phyloP scores from a whole-genome alignment of 2,329 filamentous ascomycete species.

The Ciborinia camelliae region DNA sequence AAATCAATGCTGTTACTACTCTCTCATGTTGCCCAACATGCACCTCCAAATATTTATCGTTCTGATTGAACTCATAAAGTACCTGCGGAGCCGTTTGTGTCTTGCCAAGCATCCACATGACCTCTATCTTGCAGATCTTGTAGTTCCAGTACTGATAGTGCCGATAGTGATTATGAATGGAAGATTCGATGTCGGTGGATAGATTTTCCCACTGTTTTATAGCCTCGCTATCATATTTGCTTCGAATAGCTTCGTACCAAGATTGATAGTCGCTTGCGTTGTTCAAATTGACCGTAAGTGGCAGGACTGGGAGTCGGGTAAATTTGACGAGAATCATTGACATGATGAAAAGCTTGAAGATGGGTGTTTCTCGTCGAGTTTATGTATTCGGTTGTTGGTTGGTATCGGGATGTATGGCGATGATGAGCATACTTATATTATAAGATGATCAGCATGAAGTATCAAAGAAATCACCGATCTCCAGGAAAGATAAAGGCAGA shows the following conservation, averaged over 20 bases:
- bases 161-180: not conserved
- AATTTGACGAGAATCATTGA: not conserved
- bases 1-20: not conserved
- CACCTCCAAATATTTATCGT: not conserved
- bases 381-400: not conserved
- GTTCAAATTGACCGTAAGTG: not conserved
- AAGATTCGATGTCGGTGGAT: not conserved
- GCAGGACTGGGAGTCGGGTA: not conserved
- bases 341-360: not conserved
- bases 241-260: not conserved
- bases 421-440: not conserved
- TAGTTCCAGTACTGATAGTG: not conserved
- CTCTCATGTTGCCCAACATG: not conserved
- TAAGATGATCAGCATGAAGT: not conserved
- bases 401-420: not conserved
- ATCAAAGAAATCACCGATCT: not conserved
- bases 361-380: too few relatives aligned
- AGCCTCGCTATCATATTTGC: rapidly evolving
- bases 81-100: not conserved
- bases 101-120: not conserved
- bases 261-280: not conserved
- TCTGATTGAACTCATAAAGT: not conserved
- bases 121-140: not conserved
- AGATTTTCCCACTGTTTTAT: not conserved
- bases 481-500: not conserved